Conservation (phyloP, 306 rosid genomes). For the Cercis canadensis region DNA sequence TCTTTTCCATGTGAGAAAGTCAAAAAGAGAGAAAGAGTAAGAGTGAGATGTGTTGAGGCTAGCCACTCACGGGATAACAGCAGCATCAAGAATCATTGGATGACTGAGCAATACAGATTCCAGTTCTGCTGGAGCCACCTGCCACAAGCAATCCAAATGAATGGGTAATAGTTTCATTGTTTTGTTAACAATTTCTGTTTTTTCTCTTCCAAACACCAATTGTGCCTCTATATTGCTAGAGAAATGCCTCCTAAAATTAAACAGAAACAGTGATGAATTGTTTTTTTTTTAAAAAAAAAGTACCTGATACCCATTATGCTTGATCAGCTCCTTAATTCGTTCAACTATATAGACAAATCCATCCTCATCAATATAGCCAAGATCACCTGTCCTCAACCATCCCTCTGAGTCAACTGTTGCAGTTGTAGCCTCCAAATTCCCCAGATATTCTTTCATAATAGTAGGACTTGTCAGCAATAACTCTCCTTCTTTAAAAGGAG, state of each 20-base stretch:
- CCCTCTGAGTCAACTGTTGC: conserved; percentile 65
- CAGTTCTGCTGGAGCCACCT: conserved; percentile 97
- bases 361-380: conserved; percentile 69
- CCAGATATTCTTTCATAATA: conserved; percentile 80
- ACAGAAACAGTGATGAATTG: too few species aligned
- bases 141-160: conserved; percentile 31
- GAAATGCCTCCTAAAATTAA: too few species aligned
- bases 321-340: conserved; percentile 87
- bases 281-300: background rate
- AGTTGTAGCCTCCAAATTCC: conserved; percentile 72
- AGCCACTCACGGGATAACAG: conserved; percentile 77
- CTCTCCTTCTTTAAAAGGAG: conserved; percentile 78
- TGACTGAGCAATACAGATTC: conserved; percentile 84
- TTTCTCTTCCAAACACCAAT: too few species aligned
- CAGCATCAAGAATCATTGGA: conserved; percentile 79
- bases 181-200: too few species aligned
- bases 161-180: background rate
- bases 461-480: conserved; percentile 76
- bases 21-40: conserved; percentile 17
- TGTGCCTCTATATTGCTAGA: background rate
- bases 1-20: conserved; percentile 16
- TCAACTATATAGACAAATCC: conserved; percentile 74
- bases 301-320: conserved; percentile 94
- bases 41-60: background rate
- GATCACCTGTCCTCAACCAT: conserved; percentile 92